These are phyloP conservation scores for Trametes cingulata DNA, from an alignment of 768 basidiomycete species.

Conservation along the genomic window DNA sequence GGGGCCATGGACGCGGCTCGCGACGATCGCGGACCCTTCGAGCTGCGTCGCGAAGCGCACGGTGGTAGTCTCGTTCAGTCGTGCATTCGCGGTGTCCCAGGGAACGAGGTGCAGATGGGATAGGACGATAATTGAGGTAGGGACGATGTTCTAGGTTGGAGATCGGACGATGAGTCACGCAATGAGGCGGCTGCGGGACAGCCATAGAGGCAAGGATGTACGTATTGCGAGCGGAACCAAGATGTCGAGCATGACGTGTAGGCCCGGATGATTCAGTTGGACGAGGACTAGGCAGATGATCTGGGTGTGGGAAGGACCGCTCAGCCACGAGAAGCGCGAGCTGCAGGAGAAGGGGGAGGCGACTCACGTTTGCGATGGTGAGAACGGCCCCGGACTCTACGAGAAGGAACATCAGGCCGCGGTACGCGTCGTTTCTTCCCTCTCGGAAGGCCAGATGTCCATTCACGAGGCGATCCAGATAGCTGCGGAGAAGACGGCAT, in stretches of 20 bases:
- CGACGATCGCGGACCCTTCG: not conserved
- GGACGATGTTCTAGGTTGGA: conserved; percentile 4
- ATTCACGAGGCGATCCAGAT: conserved; percentile 8
- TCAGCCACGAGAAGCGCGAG: not conserved
- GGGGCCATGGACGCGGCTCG: not conserved
- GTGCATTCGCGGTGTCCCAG: not conserved
- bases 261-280: not conserved
- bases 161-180: not conserved
- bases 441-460: not conserved
- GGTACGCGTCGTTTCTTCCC: not conserved
- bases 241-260: conserved; percentile 15
- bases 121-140: conserved; percentile 11
- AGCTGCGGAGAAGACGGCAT: not conserved
- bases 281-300: conserved; percentile 4
- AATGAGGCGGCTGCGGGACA: not conserved
- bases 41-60: conserved; percentile 6
- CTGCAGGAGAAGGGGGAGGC: not conserved
- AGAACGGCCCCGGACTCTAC: conserved; percentile 15
- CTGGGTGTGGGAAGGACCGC: not conserved
- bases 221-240: conserved; percentile 1
- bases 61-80: not conserved
- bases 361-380: conserved; percentile 2
- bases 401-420: conserved; percentile 1
- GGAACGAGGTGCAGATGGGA: conserved; percentile 1
- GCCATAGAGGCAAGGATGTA: not conserved